Percentiles rank a stretch among this genome's conserved stretches.
Conservation (phyloP, 2,329 filamentous ascomycete genomes). For the Lecanicillium sp. region DNA sequence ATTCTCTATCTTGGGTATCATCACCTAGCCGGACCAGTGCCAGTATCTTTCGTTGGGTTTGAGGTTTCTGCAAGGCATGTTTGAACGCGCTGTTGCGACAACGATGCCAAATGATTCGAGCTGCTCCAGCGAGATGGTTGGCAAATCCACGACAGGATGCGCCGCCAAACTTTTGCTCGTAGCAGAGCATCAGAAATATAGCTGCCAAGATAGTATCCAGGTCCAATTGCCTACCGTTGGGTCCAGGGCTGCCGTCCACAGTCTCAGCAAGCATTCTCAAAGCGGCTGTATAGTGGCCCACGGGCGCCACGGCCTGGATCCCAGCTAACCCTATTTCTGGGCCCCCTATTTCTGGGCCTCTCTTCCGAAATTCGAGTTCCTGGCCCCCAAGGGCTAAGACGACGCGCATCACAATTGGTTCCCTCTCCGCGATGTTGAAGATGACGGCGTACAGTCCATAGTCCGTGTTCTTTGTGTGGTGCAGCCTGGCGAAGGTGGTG, state of each 20-base stretch:
- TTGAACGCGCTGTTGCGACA: constrained; percentile 13
- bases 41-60: constrained; percentile 1
- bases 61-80: constrained; percentile 8
- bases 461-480: constrained; percentile 29
- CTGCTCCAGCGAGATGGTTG: constrained; percentile 24
- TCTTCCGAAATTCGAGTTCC: constrained; percentile 20
- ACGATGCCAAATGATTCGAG: constrained; percentile 20
- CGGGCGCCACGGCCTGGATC: constrained; percentile 10
- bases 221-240: constrained; percentile 14
- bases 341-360: constrained; percentile 1
- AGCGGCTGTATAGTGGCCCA: constrained; percentile 23
- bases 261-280: constrained; percentile 22
- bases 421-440: constrained; percentile 22
- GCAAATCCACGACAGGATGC: constrained; percentile 18
- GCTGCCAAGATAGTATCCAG: constrained; percentile 22
- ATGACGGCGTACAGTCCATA: constrained; percentile 26
- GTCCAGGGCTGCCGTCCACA: constrained; percentile 14
- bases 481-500: constrained; percentile 23
- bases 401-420: constrained; percentile 28
- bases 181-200: constrained; percentile 26
- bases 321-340: neutral
- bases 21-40: too few species aligned
- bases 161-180: constrained; percentile 29
- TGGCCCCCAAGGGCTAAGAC: constrained; percentile 23
- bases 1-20: too few species aligned